Conservation (phyloP, 371 early-diverging fungal species). For the Rhizopus arrhizus region DNA sequence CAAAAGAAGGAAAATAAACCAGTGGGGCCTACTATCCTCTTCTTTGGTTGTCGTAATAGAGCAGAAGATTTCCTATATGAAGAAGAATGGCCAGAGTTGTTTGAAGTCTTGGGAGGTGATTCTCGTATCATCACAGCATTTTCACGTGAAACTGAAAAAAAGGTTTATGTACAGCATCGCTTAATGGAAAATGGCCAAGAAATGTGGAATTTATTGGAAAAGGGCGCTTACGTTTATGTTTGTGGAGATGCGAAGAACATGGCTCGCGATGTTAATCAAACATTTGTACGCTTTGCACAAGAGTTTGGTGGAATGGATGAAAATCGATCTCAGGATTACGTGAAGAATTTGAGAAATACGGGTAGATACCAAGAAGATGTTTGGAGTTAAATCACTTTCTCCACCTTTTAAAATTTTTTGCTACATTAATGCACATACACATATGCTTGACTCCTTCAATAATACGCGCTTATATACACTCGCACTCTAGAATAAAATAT, state of each 20-base stretch:
- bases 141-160: conserved; percentile 77
- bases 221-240: conserved; percentile 84
- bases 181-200: conserved; percentile 63
- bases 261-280: conserved; percentile 88
- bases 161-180: conserved; percentile 90
- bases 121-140: conserved; percentile 84
- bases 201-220: conserved; percentile 73
- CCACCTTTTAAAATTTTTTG: neutral
- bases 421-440: neutral
- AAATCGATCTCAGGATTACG: conserved; percentile 70
- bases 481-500: too few relatives aligned
- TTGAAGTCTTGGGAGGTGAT: conserved; percentile 58
- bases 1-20: conserved; percentile 59
- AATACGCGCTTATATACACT: too few relatives aligned
- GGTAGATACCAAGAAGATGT: conserved; percentile 95
- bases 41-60: conserved; percentile 89
- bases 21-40: conserved; percentile 85
- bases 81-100: conserved; percentile 77
- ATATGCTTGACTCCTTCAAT: neutral
- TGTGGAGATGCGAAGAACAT: conserved; percentile 97
- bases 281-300: conserved; percentile 69
- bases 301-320: conserved; percentile 70
- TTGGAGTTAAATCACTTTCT: conserved; percentile 68
- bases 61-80: conserved; percentile 86
- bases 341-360: conserved; percentile 79